Evolutionary conservation across 148 eudicot genomes (phyloP).

Genomic region (Cornus suecica): DNA sequence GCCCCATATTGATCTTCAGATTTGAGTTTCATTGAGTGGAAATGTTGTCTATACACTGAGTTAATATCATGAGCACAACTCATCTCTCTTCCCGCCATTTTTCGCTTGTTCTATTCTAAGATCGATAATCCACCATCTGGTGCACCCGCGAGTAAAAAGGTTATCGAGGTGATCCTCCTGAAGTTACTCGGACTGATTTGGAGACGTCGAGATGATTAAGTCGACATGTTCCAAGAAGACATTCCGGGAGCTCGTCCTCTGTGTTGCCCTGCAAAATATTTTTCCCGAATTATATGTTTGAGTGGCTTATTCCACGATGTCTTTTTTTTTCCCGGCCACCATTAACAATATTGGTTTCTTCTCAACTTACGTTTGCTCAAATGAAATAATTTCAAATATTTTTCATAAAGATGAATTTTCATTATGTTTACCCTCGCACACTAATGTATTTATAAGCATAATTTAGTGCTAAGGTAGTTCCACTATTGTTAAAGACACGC

Average conservation of each 20-base stretch:
- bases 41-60: too few species aligned
- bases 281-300: not conserved
- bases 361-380: too few species aligned
- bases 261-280: slow-evolving; percentile 51
- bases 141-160: not conserved
- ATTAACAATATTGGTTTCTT: too few species aligned
- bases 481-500: too few species aligned
- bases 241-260: slow-evolving; percentile 68
- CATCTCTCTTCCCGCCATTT: not conserved
- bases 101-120: not conserved
- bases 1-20: too few species aligned
- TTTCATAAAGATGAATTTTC: too few species aligned
- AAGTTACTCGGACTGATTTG: slow-evolving; percentile 42
- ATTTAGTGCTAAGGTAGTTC: too few species aligned
- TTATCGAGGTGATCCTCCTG: slow-evolving; percentile 12
- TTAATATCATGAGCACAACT: too few species aligned
- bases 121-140: not conserved
- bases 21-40: too few species aligned
- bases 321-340: not conserved
- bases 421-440: too few species aligned
- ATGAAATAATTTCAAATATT: too few species aligned
- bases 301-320: not conserved
- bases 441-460: too few species aligned
- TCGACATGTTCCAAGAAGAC: slow-evolving; percentile 70
- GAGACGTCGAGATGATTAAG: slow-evolving; percentile 58